A percentile compares a stretch with the other conserved stretches of the same genome.
phyloP scores from a whole-genome alignment of 78 protist species.

The Isochrysis galbana region DNA sequence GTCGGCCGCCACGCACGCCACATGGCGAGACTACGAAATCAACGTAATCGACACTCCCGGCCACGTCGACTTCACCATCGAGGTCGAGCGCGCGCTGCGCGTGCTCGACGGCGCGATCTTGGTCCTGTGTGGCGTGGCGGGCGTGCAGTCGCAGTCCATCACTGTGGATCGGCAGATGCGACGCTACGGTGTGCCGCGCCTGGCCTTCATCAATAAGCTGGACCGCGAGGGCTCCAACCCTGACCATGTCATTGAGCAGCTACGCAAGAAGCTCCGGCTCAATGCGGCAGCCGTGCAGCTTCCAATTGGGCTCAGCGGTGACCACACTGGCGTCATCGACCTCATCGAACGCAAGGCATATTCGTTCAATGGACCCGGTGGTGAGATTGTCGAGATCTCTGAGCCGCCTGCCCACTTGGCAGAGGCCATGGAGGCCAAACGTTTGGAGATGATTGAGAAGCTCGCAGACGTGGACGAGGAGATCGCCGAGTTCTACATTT shows the following conservation, averaged over 20 bases:
- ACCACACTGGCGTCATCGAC: conserved; percentile 81
- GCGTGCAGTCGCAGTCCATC: conserved; percentile 90
- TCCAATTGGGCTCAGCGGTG: conserved; percentile 66
- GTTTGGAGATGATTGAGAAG: conserved; percentile 44
- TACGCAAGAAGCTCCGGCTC: conserved; percentile 72
- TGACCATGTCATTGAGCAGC: conserved; percentile 44
- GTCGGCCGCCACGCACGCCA: conserved; percentile 91
- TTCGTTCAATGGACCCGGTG: conserved; percentile 64
- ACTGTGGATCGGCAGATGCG: conserved; percentile 81
- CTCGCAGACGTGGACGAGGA: conserved; percentile 74
- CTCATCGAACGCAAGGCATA: conserved; percentile 66
- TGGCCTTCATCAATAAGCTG: conserved; percentile 89
- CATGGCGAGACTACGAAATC: conserved; percentile 84
- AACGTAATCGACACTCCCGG: conserved; percentile 98
- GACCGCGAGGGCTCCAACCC: conserved; percentile 78
- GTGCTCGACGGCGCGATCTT: conserved; percentile 69
- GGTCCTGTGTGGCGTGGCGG: conserved; percentile 88
- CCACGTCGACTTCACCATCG: conserved; percentile 98
- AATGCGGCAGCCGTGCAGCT: conserved; percentile 82
- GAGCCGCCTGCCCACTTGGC: conserved; percentile 49
- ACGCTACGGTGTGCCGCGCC: conserved; percentile 84
- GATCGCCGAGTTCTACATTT: conserved; percentile 58
- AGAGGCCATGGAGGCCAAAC: conserved; percentile 28
- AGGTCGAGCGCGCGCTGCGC: conserved; percentile 77
- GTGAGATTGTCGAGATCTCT: background rate